These are phyloP conservation scores for Botrytis aclada DNA, from an alignment of 2,329 filamentous ascomycete genomes.

Conservation along the genomic window DNA sequence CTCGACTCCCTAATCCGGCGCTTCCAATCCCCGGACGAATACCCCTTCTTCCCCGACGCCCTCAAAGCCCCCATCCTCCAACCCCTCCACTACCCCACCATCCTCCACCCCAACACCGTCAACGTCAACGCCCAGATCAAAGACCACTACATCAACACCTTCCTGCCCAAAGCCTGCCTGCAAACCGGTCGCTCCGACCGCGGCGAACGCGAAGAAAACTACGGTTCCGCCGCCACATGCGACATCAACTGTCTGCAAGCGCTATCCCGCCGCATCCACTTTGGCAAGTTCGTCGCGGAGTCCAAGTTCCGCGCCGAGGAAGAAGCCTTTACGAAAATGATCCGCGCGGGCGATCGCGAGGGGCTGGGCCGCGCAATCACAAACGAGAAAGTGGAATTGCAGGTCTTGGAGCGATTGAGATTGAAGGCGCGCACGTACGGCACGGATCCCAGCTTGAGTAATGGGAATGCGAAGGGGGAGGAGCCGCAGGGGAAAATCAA, in stretches of 20 bases:
- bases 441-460: constrained; percentile 70
- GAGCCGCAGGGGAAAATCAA: constrained; percentile 76
- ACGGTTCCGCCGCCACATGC: constrained; percentile 85
- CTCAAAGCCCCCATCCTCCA: constrained; percentile 80
- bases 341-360: constrained; percentile 72
- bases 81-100: constrained; percentile 80
- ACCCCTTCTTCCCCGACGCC: constrained; percentile 88
- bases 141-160: constrained; percentile 74
- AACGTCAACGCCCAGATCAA: constrained; percentile 89
- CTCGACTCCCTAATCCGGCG: constrained; percentile 90
- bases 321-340: constrained; percentile 76
- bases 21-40: constrained; percentile 94
- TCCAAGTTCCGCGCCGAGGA: constrained; percentile 85
- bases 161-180: constrained; percentile 81
- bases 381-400: constrained; percentile 81
- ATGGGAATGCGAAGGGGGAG: constrained; percentile 30
- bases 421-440: constrained; percentile 94
- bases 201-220: constrained; percentile 87
- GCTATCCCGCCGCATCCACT: constrained; percentile 86
- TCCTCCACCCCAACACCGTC: constrained; percentile 84
- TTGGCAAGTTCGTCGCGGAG: constrained; percentile 98
- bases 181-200: constrained; percentile 74
- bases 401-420: constrained; percentile 81
- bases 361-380: constrained; percentile 91
- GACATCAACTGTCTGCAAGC: constrained; percentile 91